Percentiles rank a stretch among this genome's conserved stretches.
Conservation (phyloP, 1,284 basidiomycete genomes). For the Microbotryum scabiosae region DNA sequence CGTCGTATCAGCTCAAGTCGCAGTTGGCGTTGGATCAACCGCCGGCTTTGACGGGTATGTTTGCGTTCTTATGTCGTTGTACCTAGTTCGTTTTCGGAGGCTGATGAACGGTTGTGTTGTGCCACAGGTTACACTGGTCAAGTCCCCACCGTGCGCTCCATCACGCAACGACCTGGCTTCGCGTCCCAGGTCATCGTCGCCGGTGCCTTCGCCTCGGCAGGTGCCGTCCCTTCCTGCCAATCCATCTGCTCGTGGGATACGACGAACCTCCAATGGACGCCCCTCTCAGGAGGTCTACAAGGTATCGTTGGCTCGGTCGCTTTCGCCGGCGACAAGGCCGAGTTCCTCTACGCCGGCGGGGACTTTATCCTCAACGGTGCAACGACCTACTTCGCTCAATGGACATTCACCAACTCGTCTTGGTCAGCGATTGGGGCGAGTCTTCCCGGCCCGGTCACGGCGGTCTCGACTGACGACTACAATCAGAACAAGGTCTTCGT, state of each 20-base stretch:
- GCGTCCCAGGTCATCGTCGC: conserved; percentile 66
- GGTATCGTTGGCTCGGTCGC: conserved; percentile 72
- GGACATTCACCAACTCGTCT: conserved; percentile 56
- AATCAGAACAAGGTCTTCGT: conserved; percentile 80
- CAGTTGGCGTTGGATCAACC: conserved; percentile 51
- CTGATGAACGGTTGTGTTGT: no score
- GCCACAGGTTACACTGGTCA: conserved; percentile 42
- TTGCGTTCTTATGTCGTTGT: not conserved
- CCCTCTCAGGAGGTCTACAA: conserved; percentile 68
- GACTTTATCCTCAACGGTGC: conserved; percentile 57
- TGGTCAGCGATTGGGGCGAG: conserved; percentile 68
- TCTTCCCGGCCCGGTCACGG: conserved; percentile 81
- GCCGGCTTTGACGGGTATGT: conserved; percentile 11
- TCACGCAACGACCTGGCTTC: conserved; percentile 57
- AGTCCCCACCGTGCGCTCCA: conserved; percentile 61
- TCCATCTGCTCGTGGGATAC: conserved; percentile 73
- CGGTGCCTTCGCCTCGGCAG: conserved; percentile 74
- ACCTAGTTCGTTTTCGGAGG: not conserved
- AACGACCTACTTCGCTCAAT: conserved; percentile 61
- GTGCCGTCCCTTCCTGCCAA: conserved; percentile 58
- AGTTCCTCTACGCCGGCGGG: conserved; percentile 46
- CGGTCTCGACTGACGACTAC: conserved; percentile 71
- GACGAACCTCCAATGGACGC: conserved; percentile 61
- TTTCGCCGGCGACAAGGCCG: conserved; percentile 55
- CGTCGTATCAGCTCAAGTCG: conserved; percentile 61